phyloP scores from a whole-genome alignment of 805 yeast genomes.

The Metschnikowia aberdeeniae region DNA sequence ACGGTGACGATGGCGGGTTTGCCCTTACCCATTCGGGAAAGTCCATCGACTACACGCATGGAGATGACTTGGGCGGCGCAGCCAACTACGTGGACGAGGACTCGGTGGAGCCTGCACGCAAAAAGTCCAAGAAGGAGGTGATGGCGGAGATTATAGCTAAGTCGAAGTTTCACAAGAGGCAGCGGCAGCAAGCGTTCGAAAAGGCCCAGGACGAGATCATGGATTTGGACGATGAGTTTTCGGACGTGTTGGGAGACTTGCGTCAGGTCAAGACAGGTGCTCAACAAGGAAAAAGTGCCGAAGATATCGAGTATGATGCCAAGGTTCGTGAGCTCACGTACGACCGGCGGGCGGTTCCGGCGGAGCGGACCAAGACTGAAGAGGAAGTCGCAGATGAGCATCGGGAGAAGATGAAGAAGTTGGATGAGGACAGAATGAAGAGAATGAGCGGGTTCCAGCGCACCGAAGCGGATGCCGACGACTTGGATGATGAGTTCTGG shows the following conservation, averaged over 20 bases:
- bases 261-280: slow-evolving; percentile 17
- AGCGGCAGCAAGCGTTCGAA: slow-evolving; percentile 65
- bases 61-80: slow-evolving; percentile 20
- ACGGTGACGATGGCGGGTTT: slow-evolving; percentile 36
- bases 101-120: slow-evolving; percentile 42
- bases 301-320: slow-evolving; percentile 55
- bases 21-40: slow-evolving; percentile 79
- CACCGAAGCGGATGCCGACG: slow-evolving; percentile 55
- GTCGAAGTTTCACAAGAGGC: slow-evolving; percentile 71
- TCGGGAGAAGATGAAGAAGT: slow-evolving; percentile 52
- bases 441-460: slow-evolving; percentile 68
- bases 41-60: slow-evolving; percentile 53
- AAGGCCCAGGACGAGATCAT: slow-evolving; percentile 55
- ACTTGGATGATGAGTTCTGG: slow-evolving; percentile 71
- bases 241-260: slow-evolving; percentile 60
- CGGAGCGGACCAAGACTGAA: slow-evolving; percentile 75
- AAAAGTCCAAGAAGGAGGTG: slow-evolving; percentile 77
- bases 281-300: slow-evolving; percentile 31
- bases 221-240: slow-evolving; percentile 71
- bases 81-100: slow-evolving; percentile 39
- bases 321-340: slow-evolving; percentile 62
- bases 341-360: slow-evolving; percentile 75
- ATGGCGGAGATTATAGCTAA: slow-evolving; percentile 84
- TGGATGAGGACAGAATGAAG: slow-evolving; percentile 64
- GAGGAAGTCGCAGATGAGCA: slow-evolving; percentile 64